Base-by-base conservation (phyloP, 768 basidiomycete genomes). In the Hericium rajendrae region DNA sequence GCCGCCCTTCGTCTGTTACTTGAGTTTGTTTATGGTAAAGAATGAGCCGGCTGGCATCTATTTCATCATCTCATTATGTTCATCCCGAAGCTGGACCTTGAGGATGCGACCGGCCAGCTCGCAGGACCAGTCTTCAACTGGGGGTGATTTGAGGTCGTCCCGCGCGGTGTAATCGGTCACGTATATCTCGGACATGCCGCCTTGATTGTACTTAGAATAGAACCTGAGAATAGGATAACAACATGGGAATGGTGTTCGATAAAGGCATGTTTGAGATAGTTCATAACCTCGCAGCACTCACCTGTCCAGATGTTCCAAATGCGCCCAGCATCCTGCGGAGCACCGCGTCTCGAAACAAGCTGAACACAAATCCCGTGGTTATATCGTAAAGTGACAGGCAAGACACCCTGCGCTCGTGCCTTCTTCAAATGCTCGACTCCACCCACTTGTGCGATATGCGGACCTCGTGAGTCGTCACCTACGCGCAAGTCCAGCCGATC, bases 101-200 rank as follows among this genome's bases (percentile, higher is more conserved):
- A 63, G 41, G 38, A 63, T 59, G n/a, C 54, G 41, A 2, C 38
- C 49, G 13, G 40, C 32, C 13, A 59, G 41, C 8, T 38, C 51
- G 3, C 48, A 54, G 26, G 38, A 55, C 57, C 60, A 61, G 48
- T 26, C 24, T 20, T 48, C 39, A 3, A 11, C 22, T 15, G 60
- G 60, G 1, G 40, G 48, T 11, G 55, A 50, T 18, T 55, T 52
- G 5, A 63, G 58, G 38, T 63, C 60, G 39, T 28, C 39, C 5
- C 57, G 60, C 32, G 51, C 53, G 6, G 60, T 57, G 48, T 61
- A 61, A 38, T 63, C 62, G 13, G 62, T 63, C 13, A 63, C 51
- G 22, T 57, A 63, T 32, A 61, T 13, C 15, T 4, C 53, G 2
- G 62, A 63, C 2, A 53, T 46, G 28, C 56, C 57, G 6, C 39